A percentile compares a stretch with the other conserved stretches of the same genome.
Conservation (phyloP, 192 early-diverging fungal species). For the Geranomyces variabilis region DNA sequence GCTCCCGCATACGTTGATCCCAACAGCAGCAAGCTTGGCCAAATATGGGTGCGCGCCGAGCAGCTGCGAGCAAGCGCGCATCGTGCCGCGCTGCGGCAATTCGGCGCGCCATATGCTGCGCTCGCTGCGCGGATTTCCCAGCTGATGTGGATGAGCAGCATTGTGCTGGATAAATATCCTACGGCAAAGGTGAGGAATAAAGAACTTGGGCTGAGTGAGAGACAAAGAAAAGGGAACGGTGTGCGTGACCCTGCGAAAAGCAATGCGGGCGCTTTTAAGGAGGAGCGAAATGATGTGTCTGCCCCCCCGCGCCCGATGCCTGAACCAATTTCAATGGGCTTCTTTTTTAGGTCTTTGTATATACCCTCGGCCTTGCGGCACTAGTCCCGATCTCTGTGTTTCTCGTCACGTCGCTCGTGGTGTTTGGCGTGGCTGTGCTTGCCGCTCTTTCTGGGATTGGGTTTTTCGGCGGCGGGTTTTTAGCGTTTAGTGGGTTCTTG, state of each 20-base stretch:
- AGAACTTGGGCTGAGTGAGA: no score
- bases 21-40: not conserved
- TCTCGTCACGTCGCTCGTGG: not conserved
- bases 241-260: no score
- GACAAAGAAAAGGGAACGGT: no score
- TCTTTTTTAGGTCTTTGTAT: constrained; percentile 22
- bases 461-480: constrained; percentile 21
- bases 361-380: constrained; percentile 13
- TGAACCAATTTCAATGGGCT: not conserved
- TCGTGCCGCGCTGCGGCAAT: not conserved
- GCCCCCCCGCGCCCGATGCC: no score
- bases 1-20: no score
- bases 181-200: constrained; percentile 18
- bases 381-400: not conserved
- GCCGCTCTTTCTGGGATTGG: constrained; percentile 3
- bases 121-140: not conserved
- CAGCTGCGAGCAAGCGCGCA: not conserved
- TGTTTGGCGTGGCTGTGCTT: not conserved
- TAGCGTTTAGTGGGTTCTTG: not conserved
- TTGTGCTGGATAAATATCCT: constrained; percentile 18
- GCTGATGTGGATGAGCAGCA: constrained; percentile 10
- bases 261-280: no score
- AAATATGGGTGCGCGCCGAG: constrained; percentile 2
- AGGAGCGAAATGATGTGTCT: no score
- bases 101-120: constrained; percentile 3